Evolutionary conservation across 2,329 filamentous ascomycete genomes (phyloP).

Genomic region (Verticillium nonalfalfae): DNA sequence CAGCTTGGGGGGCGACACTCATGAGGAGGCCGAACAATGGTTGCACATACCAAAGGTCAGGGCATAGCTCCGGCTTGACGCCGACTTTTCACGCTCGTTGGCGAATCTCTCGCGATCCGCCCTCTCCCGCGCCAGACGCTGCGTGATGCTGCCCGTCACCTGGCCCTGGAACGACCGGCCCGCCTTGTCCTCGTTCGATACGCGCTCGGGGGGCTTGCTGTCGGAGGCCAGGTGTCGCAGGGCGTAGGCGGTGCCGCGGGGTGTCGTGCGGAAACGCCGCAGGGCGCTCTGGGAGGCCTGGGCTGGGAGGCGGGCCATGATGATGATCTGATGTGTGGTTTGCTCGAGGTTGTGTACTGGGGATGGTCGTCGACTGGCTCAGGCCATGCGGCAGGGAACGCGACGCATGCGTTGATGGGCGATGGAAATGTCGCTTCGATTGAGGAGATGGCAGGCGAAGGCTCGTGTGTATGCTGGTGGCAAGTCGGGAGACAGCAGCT

Average conservation of each 20-base stretch:
- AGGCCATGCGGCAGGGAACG: neutral
- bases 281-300: slow-evolving; percentile 9
- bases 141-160: slow-evolving; percentile 51
- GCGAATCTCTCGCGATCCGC: slow-evolving; percentile 46
- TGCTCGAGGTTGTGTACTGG: neutral
- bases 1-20: neutral
- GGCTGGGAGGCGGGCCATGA: slow-evolving; percentile 3
- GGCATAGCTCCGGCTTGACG: slow-evolving; percentile 38
- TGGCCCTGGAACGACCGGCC: slow-evolving; percentile 48
- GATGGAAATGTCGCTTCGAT: neutral
- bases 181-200: slow-evolving; percentile 27
- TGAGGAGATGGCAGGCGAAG: neutral
- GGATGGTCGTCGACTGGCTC: neutral
- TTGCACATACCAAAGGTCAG: slow-evolving; percentile 44
- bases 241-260: slow-evolving; percentile 6
- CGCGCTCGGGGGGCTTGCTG: slow-evolving; percentile 13
- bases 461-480: neutral
- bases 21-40: neutral
- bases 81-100: slow-evolving; percentile 25
- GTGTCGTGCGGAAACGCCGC: slow-evolving; percentile 5
- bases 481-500: neutral
- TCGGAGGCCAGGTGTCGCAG: slow-evolving; percentile 16
- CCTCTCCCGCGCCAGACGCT: slow-evolving; percentile 47
- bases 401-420: neutral
- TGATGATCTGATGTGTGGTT: neutral